Evolutionary conservation across 768 basidiomycete species (phyloP), one percentile per base, ranked within the genome.

Genomic region (Lactarius hengduanensis): DNA sequence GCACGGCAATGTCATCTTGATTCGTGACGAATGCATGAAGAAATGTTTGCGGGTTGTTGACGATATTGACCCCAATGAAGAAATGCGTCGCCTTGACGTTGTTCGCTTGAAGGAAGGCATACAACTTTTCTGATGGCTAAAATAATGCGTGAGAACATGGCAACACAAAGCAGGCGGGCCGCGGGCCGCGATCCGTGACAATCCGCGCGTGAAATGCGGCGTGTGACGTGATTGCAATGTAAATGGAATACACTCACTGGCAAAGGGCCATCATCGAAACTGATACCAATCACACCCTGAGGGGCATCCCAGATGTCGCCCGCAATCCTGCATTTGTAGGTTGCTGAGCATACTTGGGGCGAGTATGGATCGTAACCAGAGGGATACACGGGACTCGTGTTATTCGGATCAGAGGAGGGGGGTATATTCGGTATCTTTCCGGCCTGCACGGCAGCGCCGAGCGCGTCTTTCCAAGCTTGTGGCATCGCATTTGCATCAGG

Each of bases 221-320:
- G 18, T 47, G 59, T 60, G 43, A 45, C 22, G 22, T 26, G 26
- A 26, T 26, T 50, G 50, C 22, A 50, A 34, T 28, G 41, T n/a
- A n/a, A 57, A 20, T 64, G 47, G 28, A 54, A 38, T 16, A 61
- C 45, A 72, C 78, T 36, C 69, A 83, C 82, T 1, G 80, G 77
- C 18, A 82, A 78, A 0, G 93, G 93, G 0, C 94, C 94, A 72
- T 94, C 93, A 72, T 95, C 93, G 73, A 94, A 94, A 57, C 85
- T 81, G 62, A 85, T 78, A 2, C 79, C 90, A 60, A 92, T 77
- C 61, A 81, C 77, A 9, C 91, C 90, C 36, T 81, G 75, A 0
- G 94, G 94, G 0, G 89, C 90, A 67, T 95, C 85, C 85, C 88
- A 89, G 58, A 92, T 72, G 69, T 92, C 91, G 13, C 82, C 86